These are phyloP conservation scores for Cudoniella acicularis DNA, from an alignment of 495 filamentous ascomycete genomes.

Conservation along the genomic window DNA sequence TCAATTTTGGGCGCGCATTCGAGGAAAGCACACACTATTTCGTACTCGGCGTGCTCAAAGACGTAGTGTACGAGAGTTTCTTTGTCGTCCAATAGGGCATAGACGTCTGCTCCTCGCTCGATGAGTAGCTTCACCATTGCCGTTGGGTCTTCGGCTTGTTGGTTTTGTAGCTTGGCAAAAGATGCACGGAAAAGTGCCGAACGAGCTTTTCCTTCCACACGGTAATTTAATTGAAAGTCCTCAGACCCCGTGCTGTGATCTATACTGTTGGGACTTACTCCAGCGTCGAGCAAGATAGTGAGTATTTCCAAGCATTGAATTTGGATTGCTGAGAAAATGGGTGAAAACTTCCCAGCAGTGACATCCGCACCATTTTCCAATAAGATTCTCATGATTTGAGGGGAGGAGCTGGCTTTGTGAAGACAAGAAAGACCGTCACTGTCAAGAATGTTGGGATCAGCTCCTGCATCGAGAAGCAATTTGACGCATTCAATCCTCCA, in stretches of 20 bases:
- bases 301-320: slow-evolving; percentile 5
- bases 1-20: slow-evolving; percentile 18
- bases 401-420: slow-evolving; percentile 32
- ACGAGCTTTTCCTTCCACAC: background rate
- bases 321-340: slow-evolving; percentile 16
- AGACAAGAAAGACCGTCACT: slow-evolving; percentile 21
- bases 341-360: background rate
- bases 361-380: slow-evolving; percentile 25
- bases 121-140: slow-evolving; percentile 21
- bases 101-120: slow-evolving; percentile 21
- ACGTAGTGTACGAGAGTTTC: slow-evolving; percentile 23
- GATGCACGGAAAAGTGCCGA: slow-evolving; percentile 7
- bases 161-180: slow-evolving; percentile 8
- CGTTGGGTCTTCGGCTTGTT: background rate
- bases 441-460: slow-evolving; percentile 36
- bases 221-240: background rate
- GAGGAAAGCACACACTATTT: slow-evolving; percentile 11
- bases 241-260: background rate
- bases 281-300: slow-evolving; percentile 14
- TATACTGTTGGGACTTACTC: slow-evolving; percentile 1
- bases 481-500: slow-evolving; percentile 23
- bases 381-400: slow-evolving; percentile 33
- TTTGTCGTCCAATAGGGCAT: slow-evolving; percentile 14
- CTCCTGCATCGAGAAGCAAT: slow-evolving; percentile 34
- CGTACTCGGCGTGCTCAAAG: slow-evolving; percentile 17